Evolutionary conservation across 106 monocot species (phyloP).

Genomic region (Acorus gramineus): DNA sequence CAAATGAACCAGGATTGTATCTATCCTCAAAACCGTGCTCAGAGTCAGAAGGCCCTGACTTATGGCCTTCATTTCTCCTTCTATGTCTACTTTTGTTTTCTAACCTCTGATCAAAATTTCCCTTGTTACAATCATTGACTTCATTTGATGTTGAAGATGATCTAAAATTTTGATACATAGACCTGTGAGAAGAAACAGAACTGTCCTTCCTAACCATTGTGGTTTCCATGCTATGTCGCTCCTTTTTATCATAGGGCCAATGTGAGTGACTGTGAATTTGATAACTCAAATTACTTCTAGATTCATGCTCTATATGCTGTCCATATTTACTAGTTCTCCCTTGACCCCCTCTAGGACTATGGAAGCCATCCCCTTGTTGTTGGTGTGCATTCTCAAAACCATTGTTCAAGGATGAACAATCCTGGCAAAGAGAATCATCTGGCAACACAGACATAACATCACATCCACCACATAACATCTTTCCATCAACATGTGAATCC

Average conservation of each 20-base stretch:
- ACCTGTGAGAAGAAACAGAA: conserved; percentile 17
- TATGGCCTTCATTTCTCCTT: conserved; percentile 13
- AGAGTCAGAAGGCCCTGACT: conserved; percentile 19
- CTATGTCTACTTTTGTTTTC: conserved; percentile 13
- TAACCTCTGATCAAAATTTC: conserved; percentile 13
- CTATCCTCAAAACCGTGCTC: conserved; percentile 53
- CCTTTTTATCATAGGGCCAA: conserved; percentile 13
- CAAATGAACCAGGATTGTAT: conserved; percentile 48
- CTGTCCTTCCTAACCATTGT: conserved; percentile 6
- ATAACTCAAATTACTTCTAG: conserved; percentile 12
- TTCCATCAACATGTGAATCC: conserved; percentile 7
- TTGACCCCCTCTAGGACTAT: conserved; percentile 9
- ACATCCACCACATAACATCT: conserved; percentile 7
- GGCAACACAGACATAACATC: not conserved
- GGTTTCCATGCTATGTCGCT: conserved; percentile 6
- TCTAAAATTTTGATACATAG: conserved; percentile 11
- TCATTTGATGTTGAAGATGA: conserved; percentile 19
- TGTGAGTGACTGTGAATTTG: conserved; percentile 8
- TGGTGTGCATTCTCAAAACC: not conserved
- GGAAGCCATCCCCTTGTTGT: not conserved
- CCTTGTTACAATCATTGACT: not conserved
- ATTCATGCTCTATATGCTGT: conserved; percentile 5
- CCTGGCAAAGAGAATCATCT: conserved; percentile 10
- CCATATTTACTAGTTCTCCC: conserved; percentile 18
- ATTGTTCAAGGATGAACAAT: conserved; percentile 6